These are phyloP conservation scores for Immersiella caudata DNA, from an alignment of 495 filamentous ascomycete genomes.

Conservation along the genomic window DNA sequence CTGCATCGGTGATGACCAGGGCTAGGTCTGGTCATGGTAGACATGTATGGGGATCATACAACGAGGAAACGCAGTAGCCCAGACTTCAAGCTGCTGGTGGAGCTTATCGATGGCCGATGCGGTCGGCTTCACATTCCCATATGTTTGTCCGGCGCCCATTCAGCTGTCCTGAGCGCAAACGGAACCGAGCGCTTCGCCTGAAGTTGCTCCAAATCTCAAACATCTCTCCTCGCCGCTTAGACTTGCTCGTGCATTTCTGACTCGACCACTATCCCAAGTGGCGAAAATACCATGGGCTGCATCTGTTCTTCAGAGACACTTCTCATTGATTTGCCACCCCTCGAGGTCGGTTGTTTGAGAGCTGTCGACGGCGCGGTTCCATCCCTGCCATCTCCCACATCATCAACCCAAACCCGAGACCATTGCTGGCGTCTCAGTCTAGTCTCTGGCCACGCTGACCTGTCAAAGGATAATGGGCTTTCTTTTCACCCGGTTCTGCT, in stretches of 20 bases:
- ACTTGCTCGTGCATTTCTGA: not conserved
- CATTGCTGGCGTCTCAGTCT: not conserved
- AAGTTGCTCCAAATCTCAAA: constrained; percentile 4
- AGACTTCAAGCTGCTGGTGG: not conserved
- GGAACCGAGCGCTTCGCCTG: not conserved
- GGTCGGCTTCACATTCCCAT: not conserved
- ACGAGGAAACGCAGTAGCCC: not conserved
- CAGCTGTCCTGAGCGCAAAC: too few relatives aligned
- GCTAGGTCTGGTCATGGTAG: not conserved
- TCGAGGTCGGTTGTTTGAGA: not conserved
- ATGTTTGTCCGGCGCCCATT: not conserved
- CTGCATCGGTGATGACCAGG: not conserved
- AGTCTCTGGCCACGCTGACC: not conserved
- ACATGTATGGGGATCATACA: constrained; percentile 4
- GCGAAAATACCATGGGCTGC: not conserved
- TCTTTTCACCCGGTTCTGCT: not conserved
- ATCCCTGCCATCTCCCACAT: not conserved
- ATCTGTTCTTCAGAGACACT: not conserved
- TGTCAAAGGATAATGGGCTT: not conserved
- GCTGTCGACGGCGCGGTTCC: not conserved
- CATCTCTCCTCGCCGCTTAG: constrained; percentile 1
- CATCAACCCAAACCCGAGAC: not conserved
- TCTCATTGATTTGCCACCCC: not conserved
- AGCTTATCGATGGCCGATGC: not conserved
- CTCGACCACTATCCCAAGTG: not conserved